Conservation (phyloP, 2,329 filamentous ascomycete species). For the Triangularia verruculosa region DNA sequence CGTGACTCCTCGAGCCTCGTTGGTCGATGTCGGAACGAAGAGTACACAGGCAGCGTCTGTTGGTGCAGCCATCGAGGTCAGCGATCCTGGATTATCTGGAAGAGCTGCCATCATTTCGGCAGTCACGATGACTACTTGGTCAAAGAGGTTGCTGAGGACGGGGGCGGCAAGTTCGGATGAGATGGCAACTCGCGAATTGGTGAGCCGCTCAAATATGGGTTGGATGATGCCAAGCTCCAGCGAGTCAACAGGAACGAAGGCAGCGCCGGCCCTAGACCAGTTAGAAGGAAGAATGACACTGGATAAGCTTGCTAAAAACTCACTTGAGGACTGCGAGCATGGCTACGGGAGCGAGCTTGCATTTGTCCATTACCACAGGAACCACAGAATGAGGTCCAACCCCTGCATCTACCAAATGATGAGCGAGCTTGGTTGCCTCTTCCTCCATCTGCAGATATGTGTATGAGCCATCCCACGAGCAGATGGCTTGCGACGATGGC, state of each 20-base stretch:
- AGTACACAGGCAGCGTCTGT: conserved; percentile 58
- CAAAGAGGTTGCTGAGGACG: conserved; percentile 39
- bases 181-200: conserved; percentile 42
- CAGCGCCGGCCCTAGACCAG: conserved; percentile 41
- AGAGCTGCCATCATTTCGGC: conserved; percentile 24
- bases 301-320: conserved; percentile 35
- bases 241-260: conserved; percentile 49
- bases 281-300: conserved; percentile 33
- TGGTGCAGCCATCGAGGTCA: conserved; percentile 33
- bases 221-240: conserved; percentile 42
- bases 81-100: conserved; percentile 23
- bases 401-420: conserved; percentile 49
- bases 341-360: conserved; percentile 62
- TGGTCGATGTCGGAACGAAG: conserved; percentile 56
- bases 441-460: conserved; percentile 41
- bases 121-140: conserved; percentile 37
- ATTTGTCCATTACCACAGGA: conserved; percentile 68
- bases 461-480: conserved; percentile 45
- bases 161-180: conserved; percentile 42
- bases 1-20: conserved; percentile 58
- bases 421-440: conserved; percentile 39
- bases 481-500: conserved; percentile 41
- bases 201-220: conserved; percentile 43
- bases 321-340: conserved; percentile 67
- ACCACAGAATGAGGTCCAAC: conserved; percentile 55